phyloP scores from a whole-genome alignment of 2,329 filamentous ascomycete species.

The Waltergamsia citrina region DNA sequence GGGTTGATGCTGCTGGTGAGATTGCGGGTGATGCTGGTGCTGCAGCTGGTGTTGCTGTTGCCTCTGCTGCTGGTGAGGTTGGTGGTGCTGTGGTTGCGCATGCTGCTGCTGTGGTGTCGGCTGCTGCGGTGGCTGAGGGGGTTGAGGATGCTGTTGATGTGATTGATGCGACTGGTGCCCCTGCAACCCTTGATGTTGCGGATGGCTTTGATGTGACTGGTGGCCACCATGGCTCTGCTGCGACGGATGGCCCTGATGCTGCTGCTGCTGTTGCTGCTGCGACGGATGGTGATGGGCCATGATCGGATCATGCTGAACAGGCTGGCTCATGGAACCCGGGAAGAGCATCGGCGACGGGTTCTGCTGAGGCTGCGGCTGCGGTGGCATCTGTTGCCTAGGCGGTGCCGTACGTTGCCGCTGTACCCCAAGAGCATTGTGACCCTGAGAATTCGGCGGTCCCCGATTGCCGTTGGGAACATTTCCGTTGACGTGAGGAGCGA shows the following conservation, averaged over 20 bases:
- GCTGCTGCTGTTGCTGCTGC: constrained; percentile 12
- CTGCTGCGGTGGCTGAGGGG: constrained; percentile 16
- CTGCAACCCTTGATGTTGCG: constrained; percentile 13
- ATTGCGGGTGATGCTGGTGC: constrained; percentile 18
- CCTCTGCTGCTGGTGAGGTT: constrained; percentile 15
- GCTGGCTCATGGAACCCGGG: constrained; percentile 26
- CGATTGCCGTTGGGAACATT: constrained; percentile 39
- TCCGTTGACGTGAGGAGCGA: constrained; percentile 35
- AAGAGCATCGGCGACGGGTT: constrained; percentile 26
- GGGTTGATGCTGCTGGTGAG: constrained; percentile 20
- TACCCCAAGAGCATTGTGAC: constrained; percentile 34
- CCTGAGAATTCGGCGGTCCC: constrained; percentile 30
- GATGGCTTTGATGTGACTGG: constrained; percentile 11
- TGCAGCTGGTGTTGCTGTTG: constrained; percentile 20
- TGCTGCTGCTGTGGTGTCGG: constrained; percentile 13
- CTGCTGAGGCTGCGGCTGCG: constrained; percentile 25
- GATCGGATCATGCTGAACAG: constrained; percentile 30
- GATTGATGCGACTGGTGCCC: constrained; percentile 16
- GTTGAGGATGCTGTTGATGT: constrained; percentile 14
- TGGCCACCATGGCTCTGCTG: constrained; percentile 19
- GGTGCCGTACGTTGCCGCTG: constrained; percentile 33
- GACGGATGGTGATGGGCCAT: constrained; percentile 29
- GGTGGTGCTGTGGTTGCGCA: constrained; percentile 20
- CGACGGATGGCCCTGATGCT: constrained; percentile 18
- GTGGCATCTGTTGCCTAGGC: constrained; percentile 34